Percentiles rank a stretch among this genome's conserved stretches.
phyloP scores from a whole-genome alignment of 2,329 filamentous ascomycete genomes.

The Colletotrichum sojae region DNA sequence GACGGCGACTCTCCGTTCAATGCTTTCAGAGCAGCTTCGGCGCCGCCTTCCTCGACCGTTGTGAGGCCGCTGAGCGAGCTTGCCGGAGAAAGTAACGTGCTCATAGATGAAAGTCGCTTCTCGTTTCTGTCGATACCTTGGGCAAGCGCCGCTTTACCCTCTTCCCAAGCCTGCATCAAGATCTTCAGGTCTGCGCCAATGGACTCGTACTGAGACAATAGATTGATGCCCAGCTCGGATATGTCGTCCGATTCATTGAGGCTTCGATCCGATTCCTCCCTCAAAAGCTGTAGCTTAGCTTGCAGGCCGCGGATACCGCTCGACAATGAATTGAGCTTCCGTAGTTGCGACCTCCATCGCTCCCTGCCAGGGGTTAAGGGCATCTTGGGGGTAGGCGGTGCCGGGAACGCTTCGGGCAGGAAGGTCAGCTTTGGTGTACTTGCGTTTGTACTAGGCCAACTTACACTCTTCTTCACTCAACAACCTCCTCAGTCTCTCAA shows the following conservation, averaged over 20 bases:
- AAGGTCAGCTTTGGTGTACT: slow-evolving; percentile 24
- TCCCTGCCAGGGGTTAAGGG: slow-evolving; percentile 82
- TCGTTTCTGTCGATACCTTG: slow-evolving; percentile 87
- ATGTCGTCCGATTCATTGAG: slow-evolving; percentile 81
- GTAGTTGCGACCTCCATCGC: slow-evolving; percentile 86
- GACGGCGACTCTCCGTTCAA: slow-evolving; percentile 78
- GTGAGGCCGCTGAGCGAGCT: slow-evolving; percentile 78
- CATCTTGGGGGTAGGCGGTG: slow-evolving; percentile 69
- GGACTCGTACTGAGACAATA: slow-evolving; percentile 94
- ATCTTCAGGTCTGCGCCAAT: slow-evolving; percentile 89
- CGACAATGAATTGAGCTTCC: slow-evolving; percentile 89
- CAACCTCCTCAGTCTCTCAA: slow-evolving; percentile 76
- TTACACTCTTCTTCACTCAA: slow-evolving; percentile 85
- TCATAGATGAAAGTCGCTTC: slow-evolving; percentile 76
- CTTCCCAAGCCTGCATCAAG: slow-evolving; percentile 87
- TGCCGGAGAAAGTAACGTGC: slow-evolving; percentile 70
- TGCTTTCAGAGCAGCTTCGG: slow-evolving; percentile 68
- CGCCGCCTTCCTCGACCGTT: slow-evolving; percentile 67
- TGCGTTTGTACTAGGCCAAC: slow-evolving; percentile 47
- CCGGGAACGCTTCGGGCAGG: slow-evolving; percentile 62
- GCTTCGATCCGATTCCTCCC: slow-evolving; percentile 88
- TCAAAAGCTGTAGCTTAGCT: slow-evolving; percentile 92
- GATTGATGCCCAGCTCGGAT: slow-evolving; percentile 80
- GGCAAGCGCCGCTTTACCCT: slow-evolving; percentile 86
- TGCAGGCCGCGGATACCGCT: slow-evolving; percentile 92